Conservation (phyloP, 2,329 filamentous ascomycete genomes). For the Cladobotryum protrusum region DNA sequence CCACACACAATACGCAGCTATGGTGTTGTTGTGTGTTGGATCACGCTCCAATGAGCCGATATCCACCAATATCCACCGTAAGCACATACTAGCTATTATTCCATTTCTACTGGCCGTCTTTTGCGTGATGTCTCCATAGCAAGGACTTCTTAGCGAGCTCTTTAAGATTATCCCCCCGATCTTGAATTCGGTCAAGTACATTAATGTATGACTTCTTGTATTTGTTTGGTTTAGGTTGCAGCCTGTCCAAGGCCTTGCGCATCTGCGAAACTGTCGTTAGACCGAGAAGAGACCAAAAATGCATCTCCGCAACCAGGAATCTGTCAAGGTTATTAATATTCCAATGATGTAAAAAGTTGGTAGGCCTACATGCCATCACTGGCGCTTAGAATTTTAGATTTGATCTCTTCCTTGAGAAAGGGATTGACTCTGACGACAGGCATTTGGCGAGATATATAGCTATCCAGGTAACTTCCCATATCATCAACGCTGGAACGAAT, state of each 20-base stretch:
- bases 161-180: conserved; percentile 25
- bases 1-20: too few species aligned
- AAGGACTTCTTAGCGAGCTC: conserved; percentile 33
- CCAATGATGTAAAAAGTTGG: too few species aligned
- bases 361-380: neutral
- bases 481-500: conserved; percentile 12
- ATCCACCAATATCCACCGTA: conserved; percentile 25
- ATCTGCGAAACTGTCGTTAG: too few species aligned
- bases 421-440: neutral
- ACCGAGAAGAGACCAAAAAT: conserved; percentile 4
- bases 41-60: too few species aligned
- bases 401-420: conserved; percentile 9
- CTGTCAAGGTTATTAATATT: neutral
- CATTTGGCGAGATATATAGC: conserved; percentile 1
- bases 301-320: conserved; percentile 17
- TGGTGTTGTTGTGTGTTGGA: too few species aligned
- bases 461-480: conserved; percentile 8
- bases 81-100: conserved; percentile 39
- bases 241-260: neutral
- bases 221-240: conserved; percentile 22
- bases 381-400: neutral
- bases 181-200: conserved; percentile 37
- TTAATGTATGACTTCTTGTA: conserved; percentile 35
- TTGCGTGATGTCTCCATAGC: conserved; percentile 34
- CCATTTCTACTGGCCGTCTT: conserved; percentile 25